Evolutionary conservation across 1,284 basidiomycete genomes (phyloP), one percentile per base, ranked within the genome.

Genomic region (Stereum hirsutum): DNA sequence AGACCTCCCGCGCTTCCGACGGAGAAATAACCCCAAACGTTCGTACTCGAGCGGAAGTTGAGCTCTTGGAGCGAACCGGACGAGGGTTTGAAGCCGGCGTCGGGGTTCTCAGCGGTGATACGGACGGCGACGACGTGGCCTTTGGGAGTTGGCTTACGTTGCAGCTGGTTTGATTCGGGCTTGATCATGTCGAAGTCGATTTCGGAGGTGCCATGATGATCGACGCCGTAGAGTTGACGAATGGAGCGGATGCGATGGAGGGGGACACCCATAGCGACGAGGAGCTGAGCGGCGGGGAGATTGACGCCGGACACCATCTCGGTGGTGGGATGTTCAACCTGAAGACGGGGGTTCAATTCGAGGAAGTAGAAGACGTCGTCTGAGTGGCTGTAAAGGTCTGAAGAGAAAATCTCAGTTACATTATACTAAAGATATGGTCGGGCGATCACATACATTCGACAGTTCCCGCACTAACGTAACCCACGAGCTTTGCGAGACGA

Each of bases 1-100:
- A 99, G 78, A 63, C 93, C 96, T 64, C 96, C 96, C 23, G 93
- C 86, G 30, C 86, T 86, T 43, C 82, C 83, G 57, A 99, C 96
- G 19, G 95, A 98, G 76, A 99, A 99, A 74, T 99, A 95, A 55
- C 96, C 96, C 96, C 96, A 99, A 45, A 98, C 94, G 53, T 97
- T 97, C 32, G 93, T 97, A 65, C 89, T 96, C 28, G 94, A 98
- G 43, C 96, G 87, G 85, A 99, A 99, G 67, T 99, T 99, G 58
- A 99, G 88, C 63, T 99, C 96, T 61, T 97, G 93, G 11, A 99
- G 72, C 34, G 89, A 86, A 56, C 96, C 96, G 12, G 91, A 95
- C 6, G 95, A 98, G 3, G 96, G 96, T 68, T 99, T 99, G 79
- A 99, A 99, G n/a, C 96, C 96, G 14, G 95, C 95, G 59, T 99